Base-by-base conservation (phyloP, 1,284 basidiomycete genomes). In the Fomitopsis schrenkii region DNA sequence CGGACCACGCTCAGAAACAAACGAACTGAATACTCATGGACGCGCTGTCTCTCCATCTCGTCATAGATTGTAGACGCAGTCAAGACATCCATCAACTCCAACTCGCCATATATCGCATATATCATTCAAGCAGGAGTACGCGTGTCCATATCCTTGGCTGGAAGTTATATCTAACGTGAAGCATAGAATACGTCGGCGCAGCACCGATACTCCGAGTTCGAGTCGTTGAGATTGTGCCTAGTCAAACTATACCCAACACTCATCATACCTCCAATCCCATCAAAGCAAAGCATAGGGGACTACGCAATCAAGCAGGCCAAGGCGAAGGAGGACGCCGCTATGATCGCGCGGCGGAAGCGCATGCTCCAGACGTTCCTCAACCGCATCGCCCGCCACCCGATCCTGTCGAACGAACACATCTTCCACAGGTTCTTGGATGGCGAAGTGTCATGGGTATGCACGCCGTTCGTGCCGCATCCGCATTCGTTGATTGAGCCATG, bases 291-390 rank as follows among this genome's bases (percentile, higher is more conserved):
- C 2, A 81, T 99, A 35, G 87, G 94, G 33, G 97, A 99, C 71
- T 99, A 99, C 79, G 97, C 97, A 0, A 91, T 96, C 63, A 98
- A 98, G 77, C 97, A 98, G 73, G 89, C 84, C 17, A 98, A 97
- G 76, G 97, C 97, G 12, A 98, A 97, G 73, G 96, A 99, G 72
- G 97, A 99, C 71, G 88, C 91, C 1, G 87, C 90, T 2, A 88
- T 98, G 78, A 98, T 99, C 72, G 88, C 94, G 0, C 83, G 92
- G 61, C 85, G 97, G 56, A 97, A 95, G 74, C 88, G 97, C 44
- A 94, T 98, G 88, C 82, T 99, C 28, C 93, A 96, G 73, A 95
- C 94, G 15, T 99, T 99, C 76, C 79, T 99, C 52, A 95, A 95
- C 69, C 85, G 97, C 55, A 77, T 97, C 61, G 90, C 89, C 19